A percentile compares a stretch with the other conserved stretches of the same genome.
phyloP scores from a whole-genome alignment of 306 rosid species.

The Adenanthera pavonina region DNA sequence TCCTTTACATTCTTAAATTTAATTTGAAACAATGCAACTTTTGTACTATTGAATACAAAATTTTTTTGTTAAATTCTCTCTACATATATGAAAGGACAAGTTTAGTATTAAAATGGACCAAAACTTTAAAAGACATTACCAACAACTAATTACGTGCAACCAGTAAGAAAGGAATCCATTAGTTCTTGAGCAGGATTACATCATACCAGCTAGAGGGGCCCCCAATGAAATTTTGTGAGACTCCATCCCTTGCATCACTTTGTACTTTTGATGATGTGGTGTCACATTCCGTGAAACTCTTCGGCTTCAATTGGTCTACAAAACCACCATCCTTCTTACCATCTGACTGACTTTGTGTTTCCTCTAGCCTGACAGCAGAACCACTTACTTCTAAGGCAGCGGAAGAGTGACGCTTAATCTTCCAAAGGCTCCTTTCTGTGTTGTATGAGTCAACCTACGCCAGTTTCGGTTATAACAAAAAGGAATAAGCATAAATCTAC shows the following conservation, averaged over 20 bases:
- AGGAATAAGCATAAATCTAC: not conserved
- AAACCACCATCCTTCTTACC: not conserved
- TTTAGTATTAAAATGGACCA: slow-evolving; percentile 27
- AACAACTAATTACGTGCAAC: slow-evolving; percentile 6
- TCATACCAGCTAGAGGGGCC: slow-evolving; percentile 90
- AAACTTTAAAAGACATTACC: slow-evolving; percentile 23
- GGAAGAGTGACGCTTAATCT: not conserved
- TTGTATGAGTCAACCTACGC: slow-evolving; percentile 62
- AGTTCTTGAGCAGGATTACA: slow-evolving; percentile 31
- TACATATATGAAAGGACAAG: not conserved
- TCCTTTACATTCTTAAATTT: not conserved
- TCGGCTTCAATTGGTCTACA: not conserved
- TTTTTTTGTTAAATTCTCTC: not conserved
- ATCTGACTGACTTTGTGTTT: not conserved
- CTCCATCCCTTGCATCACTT: slow-evolving; percentile 49
- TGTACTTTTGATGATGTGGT: not conserved
- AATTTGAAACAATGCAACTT: not conserved
- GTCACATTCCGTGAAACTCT: slow-evolving; percentile 1
- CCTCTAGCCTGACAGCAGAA: not conserved
- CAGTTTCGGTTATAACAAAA: slow-evolving; percentile 26
- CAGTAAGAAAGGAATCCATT: slow-evolving; percentile 35
- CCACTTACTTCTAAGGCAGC: not conserved
- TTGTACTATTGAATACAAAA: not conserved
- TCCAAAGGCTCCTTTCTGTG: not conserved
- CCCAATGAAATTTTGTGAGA: slow-evolving; percentile 61